Evolutionary conservation across 2,329 filamentous ascomycete genomes (phyloP), one percentile per base, ranked within the genome.

Genomic region (Raffaelea arxii): DNA sequence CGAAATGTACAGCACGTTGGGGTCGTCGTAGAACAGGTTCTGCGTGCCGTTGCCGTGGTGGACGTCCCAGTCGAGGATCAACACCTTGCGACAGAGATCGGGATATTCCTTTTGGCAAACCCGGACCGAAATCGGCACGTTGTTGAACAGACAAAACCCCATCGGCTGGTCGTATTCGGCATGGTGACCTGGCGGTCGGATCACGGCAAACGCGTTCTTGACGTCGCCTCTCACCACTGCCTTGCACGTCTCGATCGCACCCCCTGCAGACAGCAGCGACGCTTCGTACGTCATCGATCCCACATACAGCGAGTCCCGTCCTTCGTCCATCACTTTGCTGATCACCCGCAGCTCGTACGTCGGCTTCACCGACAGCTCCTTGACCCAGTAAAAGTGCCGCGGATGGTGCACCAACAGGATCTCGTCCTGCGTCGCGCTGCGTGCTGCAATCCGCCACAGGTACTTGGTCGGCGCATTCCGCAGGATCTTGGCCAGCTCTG

Each of bases 91-190:
- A 59, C 91, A 96, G 9, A 69, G 68, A 4, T 91, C 78, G 2
- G 86, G 86, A 55, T 86, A 92, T 49, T 89, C 81, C 45, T 75
- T 69, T 61, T 95, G 89, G 60, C 90, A 96, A 12, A 90, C 85
- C 49, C 80, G 84, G n/a, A 89, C 83, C 2, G 90, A 91, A 49
- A 98, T 85, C 19, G 87, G 89, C 3, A 97, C 92, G 58, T 98
- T 98, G 68, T 98, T 96, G 69, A 97, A 97, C 49, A 97, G 78
- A 62, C 92, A 98, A 60, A 98, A 98, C 0, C 92, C 92, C 75
- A 95, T 92, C 1, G 91, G 78, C 30, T 81, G 73, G 56, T 92
- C 77, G 48, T 80, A 82, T 61, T 98, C 92, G 1, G 92, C 92
- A 63, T 98, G 92, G 58, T 98, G 92, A 0, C 92, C 92, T 0